A percentile compares a stretch with the other conserved stretches of the same genome.
Conservation (phyloP, 139 green algal genomes). For the Closterium sp. region DNA sequence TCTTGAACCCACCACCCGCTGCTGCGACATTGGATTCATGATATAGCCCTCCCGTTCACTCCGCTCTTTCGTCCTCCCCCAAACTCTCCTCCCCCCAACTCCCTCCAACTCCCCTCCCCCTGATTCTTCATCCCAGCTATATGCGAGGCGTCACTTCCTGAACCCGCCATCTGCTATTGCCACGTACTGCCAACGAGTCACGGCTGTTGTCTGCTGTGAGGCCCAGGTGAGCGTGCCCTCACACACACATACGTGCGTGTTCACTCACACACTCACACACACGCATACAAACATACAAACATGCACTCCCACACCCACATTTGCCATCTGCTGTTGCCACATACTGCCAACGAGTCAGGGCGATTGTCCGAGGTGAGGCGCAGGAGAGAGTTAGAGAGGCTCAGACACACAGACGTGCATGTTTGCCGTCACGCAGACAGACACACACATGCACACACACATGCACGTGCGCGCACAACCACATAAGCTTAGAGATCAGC, state of each 20-base stretch:
- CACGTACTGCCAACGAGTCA: slow-evolving; percentile 56
- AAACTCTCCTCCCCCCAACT: too few relatives aligned
- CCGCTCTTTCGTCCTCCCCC: background rate
- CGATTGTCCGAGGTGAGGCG: slow-evolving; percentile 60
- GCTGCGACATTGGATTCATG: too few relatives aligned
- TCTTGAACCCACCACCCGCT: too few relatives aligned
- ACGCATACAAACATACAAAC: background rate
- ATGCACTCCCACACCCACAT: too few relatives aligned
- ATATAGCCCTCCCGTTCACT: too few relatives aligned
- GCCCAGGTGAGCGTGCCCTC: slow-evolving; percentile 46
- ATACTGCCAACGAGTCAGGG: slow-evolving; percentile 57
- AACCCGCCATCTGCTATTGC: slow-evolving; percentile 49
- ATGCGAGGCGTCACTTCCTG: slow-evolving; percentile 59
- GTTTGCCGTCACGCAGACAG: background rate
- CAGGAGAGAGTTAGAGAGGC: slow-evolving; percentile 49
- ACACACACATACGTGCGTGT: background rate
- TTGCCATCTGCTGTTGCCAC: slow-evolving; percentile 24
- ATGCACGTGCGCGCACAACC: too few relatives aligned
- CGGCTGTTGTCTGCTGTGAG: slow-evolving; percentile 60
- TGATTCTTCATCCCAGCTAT: slow-evolving; percentile 51
- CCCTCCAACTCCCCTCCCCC: too few relatives aligned
- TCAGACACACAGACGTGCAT: background rate
- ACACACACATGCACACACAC: background rate
- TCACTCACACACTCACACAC: background rate
- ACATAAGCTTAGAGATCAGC: too few relatives aligned